Base-by-base conservation (phyloP, 257 asterid species). In the Forsythia viridissima region DNA sequence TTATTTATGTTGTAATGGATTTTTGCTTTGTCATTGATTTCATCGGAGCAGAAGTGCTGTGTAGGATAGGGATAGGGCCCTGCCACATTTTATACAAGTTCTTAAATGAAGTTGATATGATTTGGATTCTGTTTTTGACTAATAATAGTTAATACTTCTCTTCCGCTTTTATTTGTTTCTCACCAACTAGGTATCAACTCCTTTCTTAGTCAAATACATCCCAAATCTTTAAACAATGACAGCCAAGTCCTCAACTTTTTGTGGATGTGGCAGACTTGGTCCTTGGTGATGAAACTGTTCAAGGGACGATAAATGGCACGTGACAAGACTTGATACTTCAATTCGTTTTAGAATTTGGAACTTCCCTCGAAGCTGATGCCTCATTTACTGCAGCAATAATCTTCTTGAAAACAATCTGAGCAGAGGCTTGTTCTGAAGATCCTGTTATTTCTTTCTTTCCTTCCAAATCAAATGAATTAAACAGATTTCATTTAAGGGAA, bases 21-120 rank as follows among this genome's bases (percentile, higher is more conserved):
- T 71, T 81, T 84, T 30, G 70, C 34, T 69, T 55, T 11, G 15
- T 40, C 12, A 15, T 55, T 21, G 16, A 30, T 61, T 63, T 20
- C 67, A 12, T 72, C 46, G 76, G 48, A 57, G 61, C 46, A 24
- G 78, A 72, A 37, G 7, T 63, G 8, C 9, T 68, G 34, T 59
- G 39, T 12, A 20, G 52, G 44, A 3, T 21, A 63, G 0, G 52
- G 44, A 3, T 21, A 63, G 0, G 51, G 36, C 18, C 36, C 52
- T 16, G 39, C n/a, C 59, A 44, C 9, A 63, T 61, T 71, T 41
- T 65, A 43, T 48, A 4, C 52, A 2, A 61, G 70, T 57, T 24
- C 38, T 43, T 41, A 44, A 20, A 44, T 11, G 34, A 4, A 36
- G 39, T 37, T 73, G 77, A 37, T 24, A 9, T 34, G 38, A 38